Evolutionary conservation across 768 basidiomycete species (phyloP).

Genomic region (Tubosaeta sp.): DNA sequence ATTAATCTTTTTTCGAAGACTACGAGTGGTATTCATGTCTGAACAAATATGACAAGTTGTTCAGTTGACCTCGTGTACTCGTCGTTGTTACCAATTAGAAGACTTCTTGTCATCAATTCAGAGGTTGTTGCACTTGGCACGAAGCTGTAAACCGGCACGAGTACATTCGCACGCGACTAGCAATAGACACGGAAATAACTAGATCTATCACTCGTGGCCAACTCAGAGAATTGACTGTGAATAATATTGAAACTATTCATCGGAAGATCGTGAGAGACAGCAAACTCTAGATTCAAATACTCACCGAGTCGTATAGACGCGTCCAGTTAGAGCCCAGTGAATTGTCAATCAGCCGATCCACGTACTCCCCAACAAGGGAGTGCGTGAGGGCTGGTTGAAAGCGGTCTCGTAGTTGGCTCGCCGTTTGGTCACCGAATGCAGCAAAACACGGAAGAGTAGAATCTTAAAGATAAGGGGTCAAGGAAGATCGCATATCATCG

Average conservation of each 20-base stretch:
- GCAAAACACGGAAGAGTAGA: slow-evolving; percentile 89
- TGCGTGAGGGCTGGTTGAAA: slow-evolving; percentile 92
- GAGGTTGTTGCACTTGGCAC: not conserved
- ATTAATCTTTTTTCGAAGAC: slow-evolving; percentile 39
- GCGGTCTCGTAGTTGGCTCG: slow-evolving; percentile 81
- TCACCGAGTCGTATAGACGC: slow-evolving; percentile 88
- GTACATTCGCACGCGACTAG: slow-evolving; percentile 2
- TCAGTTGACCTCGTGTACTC: slow-evolving; percentile 28
- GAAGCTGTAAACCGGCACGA: not conserved
- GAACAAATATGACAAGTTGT: slow-evolving; percentile 66
- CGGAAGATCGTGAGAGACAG: not conserved
- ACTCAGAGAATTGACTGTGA: slow-evolving; percentile 80
- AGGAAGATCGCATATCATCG: not conserved
- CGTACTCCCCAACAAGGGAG: slow-evolving; percentile 75
- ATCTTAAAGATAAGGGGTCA: slow-evolving; percentile 42
- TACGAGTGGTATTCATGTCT: slow-evolving; percentile 89
- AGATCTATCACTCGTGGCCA: not conserved
- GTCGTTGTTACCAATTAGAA: not conserved
- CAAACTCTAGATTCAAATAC: slow-evolving; percentile 20
- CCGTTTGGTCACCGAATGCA: slow-evolving; percentile 87
- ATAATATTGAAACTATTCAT: slow-evolving; percentile 81
- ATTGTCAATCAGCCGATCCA: slow-evolving; percentile 86
- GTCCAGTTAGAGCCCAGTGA: slow-evolving; percentile 95
- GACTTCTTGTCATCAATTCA: not conserved
- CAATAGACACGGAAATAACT: not conserved